Evolutionary conservation across 768 basidiomycete species (phyloP), one percentile per base, ranked within the genome.

Genomic region (Suillus luteus): DNA sequence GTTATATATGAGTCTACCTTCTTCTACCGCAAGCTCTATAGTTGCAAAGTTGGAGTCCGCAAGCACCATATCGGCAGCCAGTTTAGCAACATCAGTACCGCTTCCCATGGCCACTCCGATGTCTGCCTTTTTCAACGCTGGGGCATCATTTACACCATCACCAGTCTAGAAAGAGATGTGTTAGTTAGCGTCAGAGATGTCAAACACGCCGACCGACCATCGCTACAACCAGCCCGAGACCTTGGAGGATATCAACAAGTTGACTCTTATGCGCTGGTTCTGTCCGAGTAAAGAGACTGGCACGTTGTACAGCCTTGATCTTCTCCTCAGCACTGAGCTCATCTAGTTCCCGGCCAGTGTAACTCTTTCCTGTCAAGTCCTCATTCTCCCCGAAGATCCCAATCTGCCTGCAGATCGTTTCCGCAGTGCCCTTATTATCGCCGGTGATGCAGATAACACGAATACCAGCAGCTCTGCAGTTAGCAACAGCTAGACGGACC

Each of bases 31-130:
- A 69, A 88, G 82, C 76, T 97, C 96, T 77, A 99, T 98, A 8
- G 95, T 96, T 12, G 95, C 90, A 77, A 99, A 99, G 81, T 99
- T 99, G 55, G 95, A 95, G 75, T 96, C 95, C 6, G 93, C 92
- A 59, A 96, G 86, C 37, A 99, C 95, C 95, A 99, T 96, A 76
- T 99, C 96, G 9, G 96, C 94, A 5, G 96, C 97, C 64, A 97
- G 81, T 78, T 98, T 99, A 65, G 96, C 96, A 49, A 99, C 96
- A 73, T 99, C 97, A 1, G 97, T 99, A 60, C 96, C 96, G 63
- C 94, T 96, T 54, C 96, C 96, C 96, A 99, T 99, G 4, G 96
- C 96, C 60, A 99, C 91, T 75, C 96, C 96, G 70, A 99, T 99
- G 70, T 96, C 95, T 14, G 96, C 97, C 78, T 91, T 96, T 76